A percentile compares a stretch with the other conserved stretches of the same genome.
Evolutionary conservation across 2,329 filamentous ascomycete genomes (phyloP).

Genomic region (Graphilbum fragrans): DNA sequence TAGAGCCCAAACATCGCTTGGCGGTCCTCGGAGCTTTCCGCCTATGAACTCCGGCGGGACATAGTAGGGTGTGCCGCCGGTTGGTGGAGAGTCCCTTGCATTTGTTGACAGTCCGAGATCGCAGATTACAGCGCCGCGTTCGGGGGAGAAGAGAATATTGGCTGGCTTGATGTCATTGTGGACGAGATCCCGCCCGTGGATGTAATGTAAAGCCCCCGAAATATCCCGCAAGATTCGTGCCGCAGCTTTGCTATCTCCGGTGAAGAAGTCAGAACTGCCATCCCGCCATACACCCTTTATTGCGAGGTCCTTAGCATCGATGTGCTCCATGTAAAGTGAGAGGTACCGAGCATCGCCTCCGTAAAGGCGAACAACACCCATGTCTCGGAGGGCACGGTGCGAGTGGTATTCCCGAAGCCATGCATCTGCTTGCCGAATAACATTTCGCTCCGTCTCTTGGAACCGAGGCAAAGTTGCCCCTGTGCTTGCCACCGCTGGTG

Average conservation of each 20-base stretch:
- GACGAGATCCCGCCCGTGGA: constrained; percentile 39
- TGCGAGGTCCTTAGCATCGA: constrained; percentile 43
- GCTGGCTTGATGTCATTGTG: constrained; percentile 53
- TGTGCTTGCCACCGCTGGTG: constrained; percentile 19
- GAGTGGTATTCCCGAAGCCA: constrained; percentile 46
- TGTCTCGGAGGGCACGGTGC: constrained; percentile 41
- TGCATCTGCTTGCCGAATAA: constrained; percentile 47
- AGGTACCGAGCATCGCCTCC: constrained; percentile 48
- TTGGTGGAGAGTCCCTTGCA: constrained; percentile 30
- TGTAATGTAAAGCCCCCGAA: constrained; percentile 39
- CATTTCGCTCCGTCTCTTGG: constrained; percentile 37
- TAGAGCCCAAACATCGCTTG: constrained; percentile 48
- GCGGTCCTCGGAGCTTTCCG: constrained; percentile 36
- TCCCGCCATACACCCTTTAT: constrained; percentile 36
- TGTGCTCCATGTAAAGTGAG: constrained; percentile 49
- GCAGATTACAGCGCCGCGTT: constrained; percentile 46
- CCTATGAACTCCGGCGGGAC: constrained; percentile 50
- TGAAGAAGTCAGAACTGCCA: constrained; percentile 33
- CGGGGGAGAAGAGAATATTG: constrained; percentile 47
- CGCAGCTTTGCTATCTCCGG: constrained; percentile 35
- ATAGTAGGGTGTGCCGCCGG: constrained; percentile 49
- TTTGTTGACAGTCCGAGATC: constrained; percentile 46
- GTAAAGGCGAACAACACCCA: constrained; percentile 45
- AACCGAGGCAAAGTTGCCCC: constrained; percentile 27
- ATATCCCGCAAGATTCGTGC: constrained; percentile 41